phyloP scores from a whole-genome alignment of 441 rosid species.

The Erodium trifolium region DNA sequence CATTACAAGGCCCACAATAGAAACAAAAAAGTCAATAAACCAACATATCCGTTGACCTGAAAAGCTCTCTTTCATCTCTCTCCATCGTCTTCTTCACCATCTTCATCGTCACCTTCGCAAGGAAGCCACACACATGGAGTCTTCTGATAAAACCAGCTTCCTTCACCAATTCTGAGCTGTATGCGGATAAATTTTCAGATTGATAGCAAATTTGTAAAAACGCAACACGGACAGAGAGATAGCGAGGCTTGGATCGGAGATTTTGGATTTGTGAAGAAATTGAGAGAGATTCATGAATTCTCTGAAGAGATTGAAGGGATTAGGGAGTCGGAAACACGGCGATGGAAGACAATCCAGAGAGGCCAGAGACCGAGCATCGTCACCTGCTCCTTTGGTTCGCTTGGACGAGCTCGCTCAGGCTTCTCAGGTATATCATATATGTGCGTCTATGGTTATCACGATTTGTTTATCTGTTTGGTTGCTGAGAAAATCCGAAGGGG shows the following conservation, averaged over 20 bases:
- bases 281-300: slow-evolving; percentile 1
- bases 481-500: neutral
- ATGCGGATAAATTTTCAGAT: neutral
- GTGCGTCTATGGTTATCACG: neutral
- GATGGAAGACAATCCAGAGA: slow-evolving; percentile 4
- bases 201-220: neutral
- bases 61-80: neutral
- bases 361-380: neutral
- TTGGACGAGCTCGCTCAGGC: slow-evolving; percentile 71
- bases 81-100: neutral
- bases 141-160: neutral
- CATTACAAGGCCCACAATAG: neutral
- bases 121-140: neutral
- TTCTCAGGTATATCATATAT: slow-evolving; percentile 41
- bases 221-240: neutral
- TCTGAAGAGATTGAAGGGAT: slow-evolving; percentile 2
- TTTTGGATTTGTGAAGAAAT: neutral
- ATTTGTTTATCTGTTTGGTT: neutral
- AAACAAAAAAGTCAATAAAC: neutral
- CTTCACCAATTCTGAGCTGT: neutral
- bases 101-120: neutral
- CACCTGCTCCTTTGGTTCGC: slow-evolving; percentile 2
- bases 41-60: neutral
- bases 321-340: neutral
- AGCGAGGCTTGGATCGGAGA: neutral